Evolutionary conservation across 192 early-diverging fungal species (phyloP), one percentile per base, ranked within the genome.

Genomic region (Dispira simplex): DNA sequence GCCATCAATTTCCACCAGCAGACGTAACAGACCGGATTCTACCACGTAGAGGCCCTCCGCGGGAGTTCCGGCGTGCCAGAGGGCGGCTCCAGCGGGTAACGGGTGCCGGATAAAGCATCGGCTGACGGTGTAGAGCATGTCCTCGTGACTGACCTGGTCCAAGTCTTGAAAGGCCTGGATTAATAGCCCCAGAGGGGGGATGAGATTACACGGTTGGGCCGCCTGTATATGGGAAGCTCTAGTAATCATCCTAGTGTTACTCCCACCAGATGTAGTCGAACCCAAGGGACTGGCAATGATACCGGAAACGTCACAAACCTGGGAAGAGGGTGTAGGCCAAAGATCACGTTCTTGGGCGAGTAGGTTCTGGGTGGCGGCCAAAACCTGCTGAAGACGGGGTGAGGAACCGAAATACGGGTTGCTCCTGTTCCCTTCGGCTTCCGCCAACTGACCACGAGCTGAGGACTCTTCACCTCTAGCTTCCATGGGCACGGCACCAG

Each of bases 1-100:
- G 3, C 70, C 13, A 6, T 55, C 67, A 26, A 58, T 63, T 39
- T 77, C 75, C 14, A 79, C 70, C 47, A 71, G 63, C 39, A 84
- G 70, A 20, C 76, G 75, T n/a, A 93, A 70, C 44, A 80, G 72
- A 0, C 92, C 95, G 12, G 77, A 70, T 71, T 93, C 91, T 1
- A 93, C 77, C 5, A 95, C 57, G 54, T 89, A 87, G 47, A 95
- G 66, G 46, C 79, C 85, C 18, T 77, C 75, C 0, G 83, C 73
- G 0, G 68, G 65, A 11, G 74, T 80, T 51, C 82, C 89, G 44
- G 79, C 70, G 16, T 65, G 68, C 84, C 88, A 98, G 54, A 95
- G 72, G 20, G 76, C 69, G 6, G 81, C 78, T 8, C 79, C 84
- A 8, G 75, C 63, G 27, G 65, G 64, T 13, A 84, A 71, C 49